These are phyloP conservation scores for Microbotryomycetes sp. DNA, from an alignment of 1,284 basidiomycete species.

Conservation along the genomic window DNA sequence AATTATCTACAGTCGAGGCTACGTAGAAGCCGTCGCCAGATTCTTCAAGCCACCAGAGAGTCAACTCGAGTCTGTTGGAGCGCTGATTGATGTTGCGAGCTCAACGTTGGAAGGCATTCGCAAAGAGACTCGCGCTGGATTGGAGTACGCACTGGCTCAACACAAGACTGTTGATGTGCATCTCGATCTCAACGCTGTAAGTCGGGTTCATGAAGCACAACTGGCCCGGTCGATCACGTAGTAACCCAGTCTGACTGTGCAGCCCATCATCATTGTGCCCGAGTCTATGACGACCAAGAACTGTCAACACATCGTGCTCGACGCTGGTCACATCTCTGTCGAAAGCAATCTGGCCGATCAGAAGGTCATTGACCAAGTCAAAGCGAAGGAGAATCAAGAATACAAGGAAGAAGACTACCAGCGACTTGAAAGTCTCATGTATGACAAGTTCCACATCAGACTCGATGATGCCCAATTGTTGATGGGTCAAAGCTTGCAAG, in stretches of 20 bases:
- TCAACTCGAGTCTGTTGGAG: slow-evolving; percentile 86
- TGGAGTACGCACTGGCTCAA: slow-evolving; percentile 86
- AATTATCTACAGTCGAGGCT: slow-evolving; percentile 92
- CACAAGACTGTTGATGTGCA: slow-evolving; percentile 95
- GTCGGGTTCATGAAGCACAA: slow-evolving; percentile 1
- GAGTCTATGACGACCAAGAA: slow-evolving; percentile 69
- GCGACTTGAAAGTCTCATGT: slow-evolving; percentile 89
- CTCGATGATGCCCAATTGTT: slow-evolving; percentile 91
- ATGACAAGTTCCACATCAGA: slow-evolving; percentile 81
- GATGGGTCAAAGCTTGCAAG: slow-evolving; percentile 75
- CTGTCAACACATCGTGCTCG: slow-evolving; percentile 84
- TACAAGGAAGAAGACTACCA: slow-evolving; percentile 87
- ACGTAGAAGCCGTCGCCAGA: slow-evolving; percentile 82
- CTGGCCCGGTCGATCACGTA: neutral
- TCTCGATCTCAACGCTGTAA: slow-evolving; percentile 81
- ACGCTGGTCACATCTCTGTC: slow-evolving; percentile 94
- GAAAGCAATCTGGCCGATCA: slow-evolving; percentile 86
- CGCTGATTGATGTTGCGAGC: slow-evolving; percentile 68
- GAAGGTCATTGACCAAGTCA: slow-evolving; percentile 68
- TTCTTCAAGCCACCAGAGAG: slow-evolving; percentile 95
- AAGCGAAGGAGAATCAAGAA: slow-evolving; percentile 75
- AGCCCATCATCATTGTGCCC: slow-evolving; percentile 91
- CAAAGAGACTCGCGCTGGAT: slow-evolving; percentile 88
- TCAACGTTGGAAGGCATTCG: slow-evolving; percentile 90
- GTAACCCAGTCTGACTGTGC: neutral